These are phyloP conservation scores for Parsonsia alboflavescens DNA, from an alignment of 257 asterid species.

Conservation along the genomic window DNA sequence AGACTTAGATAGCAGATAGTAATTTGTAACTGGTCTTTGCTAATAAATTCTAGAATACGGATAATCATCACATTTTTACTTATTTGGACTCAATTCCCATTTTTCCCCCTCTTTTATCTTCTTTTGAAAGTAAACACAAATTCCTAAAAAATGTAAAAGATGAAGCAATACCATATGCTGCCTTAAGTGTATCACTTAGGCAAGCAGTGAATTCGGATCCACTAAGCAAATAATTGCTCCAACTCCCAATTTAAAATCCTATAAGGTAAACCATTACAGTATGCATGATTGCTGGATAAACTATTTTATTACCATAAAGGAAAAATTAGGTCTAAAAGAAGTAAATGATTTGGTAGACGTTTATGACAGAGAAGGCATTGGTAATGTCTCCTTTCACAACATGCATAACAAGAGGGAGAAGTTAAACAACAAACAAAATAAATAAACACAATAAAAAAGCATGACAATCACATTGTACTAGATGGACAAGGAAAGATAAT, in stretches of 20 bases:
- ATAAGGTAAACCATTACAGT: background rate
- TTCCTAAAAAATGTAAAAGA: background rate
- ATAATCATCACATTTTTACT: background rate
- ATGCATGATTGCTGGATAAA: background rate
- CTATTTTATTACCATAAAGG: background rate
- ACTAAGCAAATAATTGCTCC: background rate
- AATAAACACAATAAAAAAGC: background rate
- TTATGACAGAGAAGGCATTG: background rate
- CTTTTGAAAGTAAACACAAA: background rate
- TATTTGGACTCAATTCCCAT: background rate
- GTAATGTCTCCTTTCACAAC: background rate
- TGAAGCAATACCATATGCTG: background rate
- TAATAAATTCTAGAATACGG: background rate
- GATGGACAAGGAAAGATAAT: background rate
- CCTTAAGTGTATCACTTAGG: background rate
- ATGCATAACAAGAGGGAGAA: background rate
- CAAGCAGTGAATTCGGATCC: background rate
- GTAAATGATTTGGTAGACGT: background rate
- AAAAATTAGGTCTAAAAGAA: background rate
- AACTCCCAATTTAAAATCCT: background rate
- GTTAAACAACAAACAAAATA: background rate
- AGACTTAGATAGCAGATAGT: background rate
- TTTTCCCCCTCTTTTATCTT: background rate
- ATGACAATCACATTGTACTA: background rate
- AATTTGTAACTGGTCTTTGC: background rate